phyloP scores from a whole-genome alignment of 495 filamentous ascomycete genomes.

The Friedmanniomyces endolithicus region DNA sequence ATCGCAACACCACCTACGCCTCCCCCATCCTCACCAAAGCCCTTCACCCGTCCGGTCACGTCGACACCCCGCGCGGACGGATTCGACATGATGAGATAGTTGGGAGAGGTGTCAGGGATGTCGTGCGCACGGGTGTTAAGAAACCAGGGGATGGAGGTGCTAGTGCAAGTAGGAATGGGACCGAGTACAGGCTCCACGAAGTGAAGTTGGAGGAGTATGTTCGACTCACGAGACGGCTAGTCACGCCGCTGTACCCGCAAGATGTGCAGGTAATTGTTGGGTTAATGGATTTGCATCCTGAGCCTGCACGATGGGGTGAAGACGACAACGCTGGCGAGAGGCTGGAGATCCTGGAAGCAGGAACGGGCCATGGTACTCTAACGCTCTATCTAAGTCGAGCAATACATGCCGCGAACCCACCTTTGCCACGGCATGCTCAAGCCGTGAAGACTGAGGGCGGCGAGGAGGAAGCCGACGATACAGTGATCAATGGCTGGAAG shows the following conservation, averaged over 20 bases:
- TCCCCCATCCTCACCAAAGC: conserved; percentile 39
- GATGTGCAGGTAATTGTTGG: conserved; percentile 62
- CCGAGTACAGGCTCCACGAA: conserved; percentile 42
- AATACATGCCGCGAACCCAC: conserved; percentile 58
- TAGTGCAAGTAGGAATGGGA: background rate
- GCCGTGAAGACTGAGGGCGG: background rate
- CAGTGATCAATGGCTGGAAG: conserved; percentile 4
- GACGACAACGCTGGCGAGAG: conserved; percentile 10
- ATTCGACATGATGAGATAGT: conserved; percentile 52
- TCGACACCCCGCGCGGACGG: conserved; percentile 38
- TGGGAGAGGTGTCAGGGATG: conserved; percentile 44
- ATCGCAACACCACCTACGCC: conserved; percentile 12
- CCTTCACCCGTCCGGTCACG: conserved; percentile 35
- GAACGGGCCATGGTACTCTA: conserved; percentile 66
- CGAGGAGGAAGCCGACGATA: conserved; percentile 1
- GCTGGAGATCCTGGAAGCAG: conserved; percentile 67
- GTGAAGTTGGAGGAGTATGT: conserved; percentile 65
- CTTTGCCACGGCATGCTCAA: conserved; percentile 13
- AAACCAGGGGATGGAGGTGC: conserved; percentile 1
- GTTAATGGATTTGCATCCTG: conserved; percentile 54
- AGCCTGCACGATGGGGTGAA: conserved; percentile 7
- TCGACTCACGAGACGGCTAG: conserved; percentile 46
- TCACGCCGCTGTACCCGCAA: conserved; percentile 66
- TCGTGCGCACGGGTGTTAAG: conserved; percentile 41
- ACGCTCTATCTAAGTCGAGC: conserved; percentile 63